Evolutionary conservation across 2,329 filamentous ascomycete species (phyloP).

Genomic region (Fusarium chaquense): DNA sequence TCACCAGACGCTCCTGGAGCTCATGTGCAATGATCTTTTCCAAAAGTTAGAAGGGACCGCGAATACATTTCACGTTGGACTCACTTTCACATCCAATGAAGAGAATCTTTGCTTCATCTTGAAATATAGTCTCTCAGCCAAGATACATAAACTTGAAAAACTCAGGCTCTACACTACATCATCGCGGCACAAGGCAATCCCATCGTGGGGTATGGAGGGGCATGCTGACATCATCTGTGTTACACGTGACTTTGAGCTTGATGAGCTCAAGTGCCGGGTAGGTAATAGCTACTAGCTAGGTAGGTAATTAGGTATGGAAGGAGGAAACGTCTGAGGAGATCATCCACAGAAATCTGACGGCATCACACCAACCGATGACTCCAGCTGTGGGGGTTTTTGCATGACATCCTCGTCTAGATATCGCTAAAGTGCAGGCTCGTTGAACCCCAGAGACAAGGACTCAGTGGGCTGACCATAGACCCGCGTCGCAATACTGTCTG

Average conservation of each 20-base stretch:
- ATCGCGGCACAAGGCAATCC: conserved; percentile 14
- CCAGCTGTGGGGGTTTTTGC: not conserved
- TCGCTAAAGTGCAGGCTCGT: conserved; percentile 7
- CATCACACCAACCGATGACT: not conserved
- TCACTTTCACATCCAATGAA: conserved; percentile 80
- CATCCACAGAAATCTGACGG: not conserved
- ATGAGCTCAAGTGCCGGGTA: not conserved
- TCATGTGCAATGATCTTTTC: conserved; percentile 90
- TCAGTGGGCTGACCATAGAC: not conserved
- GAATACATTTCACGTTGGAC: not conserved
- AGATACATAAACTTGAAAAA: conserved; percentile 26
- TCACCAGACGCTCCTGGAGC: conserved; percentile 80
- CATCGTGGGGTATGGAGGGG: conserved; percentile 38
- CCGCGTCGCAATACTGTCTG: not conserved
- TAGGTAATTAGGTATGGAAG: not conserved
- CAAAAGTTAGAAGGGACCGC: conserved; percentile 10
- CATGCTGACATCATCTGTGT: conserved; percentile 35
- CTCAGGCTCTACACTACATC: conserved; percentile 27
- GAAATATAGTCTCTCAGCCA: conserved; percentile 17
- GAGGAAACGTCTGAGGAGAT: not conserved
- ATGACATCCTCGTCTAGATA: conserved; percentile 3
- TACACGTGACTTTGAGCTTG: conserved; percentile 25
- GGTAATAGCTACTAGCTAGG: not conserved
- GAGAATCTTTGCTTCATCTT: conserved; percentile 84
- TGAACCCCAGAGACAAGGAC: conserved; percentile 5